Conservation (phyloP, 345 rosid genomes). For the Combretum micranthum region DNA sequence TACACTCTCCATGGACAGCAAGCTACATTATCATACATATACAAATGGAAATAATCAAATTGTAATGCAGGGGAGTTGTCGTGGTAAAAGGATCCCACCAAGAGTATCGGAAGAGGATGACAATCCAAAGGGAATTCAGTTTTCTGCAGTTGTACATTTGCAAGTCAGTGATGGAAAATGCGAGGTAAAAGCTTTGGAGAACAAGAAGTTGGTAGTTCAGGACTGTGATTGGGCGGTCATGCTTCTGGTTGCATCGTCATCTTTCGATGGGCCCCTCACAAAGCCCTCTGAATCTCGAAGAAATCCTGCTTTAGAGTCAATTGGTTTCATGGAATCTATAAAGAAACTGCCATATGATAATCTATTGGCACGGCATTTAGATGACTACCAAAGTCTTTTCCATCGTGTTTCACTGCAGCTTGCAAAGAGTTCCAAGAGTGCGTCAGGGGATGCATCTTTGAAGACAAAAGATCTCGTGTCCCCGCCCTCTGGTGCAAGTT, state of each 20-base stretch:
- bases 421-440: conserved; percentile 37
- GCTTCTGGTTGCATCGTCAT: conserved; percentile 57
- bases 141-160: conserved; percentile 58
- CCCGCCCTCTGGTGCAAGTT: background rate
- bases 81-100: conserved; percentile 55
- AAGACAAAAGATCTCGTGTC: too few relatives aligned
- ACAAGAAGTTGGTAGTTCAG: conserved; percentile 54
- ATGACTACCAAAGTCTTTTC: conserved; percentile 75
- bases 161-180: conserved; percentile 49
- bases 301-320: conserved; percentile 49
- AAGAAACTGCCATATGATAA: conserved; percentile 46
- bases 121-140: conserved; percentile 63
- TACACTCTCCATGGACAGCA: conserved; percentile 55
- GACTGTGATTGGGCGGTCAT: conserved; percentile 79
- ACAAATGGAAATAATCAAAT: conserved; percentile 45
- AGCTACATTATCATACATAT: conserved; percentile 43
- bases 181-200: conserved; percentile 35
- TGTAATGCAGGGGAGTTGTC: conserved; percentile 65
- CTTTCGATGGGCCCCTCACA: conserved; percentile 77
- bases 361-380: conserved; percentile 53
- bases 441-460: conserved; percentile 9
- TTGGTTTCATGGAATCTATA: conserved; percentile 29
- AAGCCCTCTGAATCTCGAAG: conserved; percentile 64
- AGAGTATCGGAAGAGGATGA: conserved; percentile 24
- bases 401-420: conserved; percentile 70